A percentile compares a stretch with the other conserved stretches of the same genome.
Conservation (phyloP, 108 stramenopile genomes). For the Skeletonema marinoi region DNA sequence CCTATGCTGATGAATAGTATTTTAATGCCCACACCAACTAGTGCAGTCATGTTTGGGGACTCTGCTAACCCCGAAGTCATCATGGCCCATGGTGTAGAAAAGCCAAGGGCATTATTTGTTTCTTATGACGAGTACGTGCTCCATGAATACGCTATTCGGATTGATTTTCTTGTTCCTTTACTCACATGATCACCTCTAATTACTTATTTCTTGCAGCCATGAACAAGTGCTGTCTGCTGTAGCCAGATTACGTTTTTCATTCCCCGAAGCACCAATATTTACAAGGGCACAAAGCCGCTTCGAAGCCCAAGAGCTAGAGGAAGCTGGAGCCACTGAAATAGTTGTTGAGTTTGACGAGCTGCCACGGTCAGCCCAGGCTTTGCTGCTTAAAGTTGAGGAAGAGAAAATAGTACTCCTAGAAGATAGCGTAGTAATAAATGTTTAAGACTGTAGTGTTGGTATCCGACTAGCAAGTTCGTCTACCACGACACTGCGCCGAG, state of each 20-base stretch:
- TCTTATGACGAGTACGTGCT: conserved; percentile 45
- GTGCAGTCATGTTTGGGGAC: conserved; percentile 65
- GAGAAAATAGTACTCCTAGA: not conserved
- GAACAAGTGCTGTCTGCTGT: conserved; percentile 44
- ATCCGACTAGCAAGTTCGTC: conserved; percentile 65
- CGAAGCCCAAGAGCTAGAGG: conserved; percentile 49
- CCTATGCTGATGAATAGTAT: conserved; percentile 50
- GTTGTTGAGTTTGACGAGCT: conserved; percentile 69
- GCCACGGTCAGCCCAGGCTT: conserved; percentile 43
- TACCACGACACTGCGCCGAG: conserved; percentile 58
- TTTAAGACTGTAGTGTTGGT: conserved; percentile 7
- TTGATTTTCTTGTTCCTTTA: not conserved
- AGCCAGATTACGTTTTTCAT: conserved; percentile 46
- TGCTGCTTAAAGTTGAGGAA: conserved; percentile 33
- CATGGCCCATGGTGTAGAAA: conserved; percentile 47
- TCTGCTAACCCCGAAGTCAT: conserved; percentile 60
- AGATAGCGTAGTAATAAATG: not conserved
- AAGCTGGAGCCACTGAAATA: conserved; percentile 61
- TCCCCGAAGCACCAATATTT: conserved; percentile 57
- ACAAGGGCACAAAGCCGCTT: conserved; percentile 47
- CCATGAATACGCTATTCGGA: not conserved
- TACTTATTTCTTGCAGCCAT: not conserved
- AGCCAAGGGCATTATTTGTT: conserved; percentile 66
- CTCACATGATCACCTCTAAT: not conserved
- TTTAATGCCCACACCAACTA: conserved; percentile 22